These are phyloP conservation scores for Globisporangium perplexum DNA, from an alignment of 352 stramenopile species.

Conservation along the genomic window DNA sequence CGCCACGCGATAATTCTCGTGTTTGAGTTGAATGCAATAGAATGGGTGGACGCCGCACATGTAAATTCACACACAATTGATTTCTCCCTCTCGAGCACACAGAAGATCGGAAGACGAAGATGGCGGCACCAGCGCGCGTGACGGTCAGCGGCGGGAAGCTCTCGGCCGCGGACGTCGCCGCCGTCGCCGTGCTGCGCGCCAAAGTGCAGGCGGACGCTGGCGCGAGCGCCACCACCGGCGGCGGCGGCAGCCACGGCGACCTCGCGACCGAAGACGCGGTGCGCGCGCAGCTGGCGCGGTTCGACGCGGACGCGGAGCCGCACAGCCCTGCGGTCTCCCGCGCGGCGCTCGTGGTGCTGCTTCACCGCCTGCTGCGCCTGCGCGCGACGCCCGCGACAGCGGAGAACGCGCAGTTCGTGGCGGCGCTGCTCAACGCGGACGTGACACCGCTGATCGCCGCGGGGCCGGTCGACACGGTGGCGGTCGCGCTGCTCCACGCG, in stretches of 20 bases:
- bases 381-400: slow-evolving; percentile 19
- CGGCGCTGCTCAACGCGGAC: slow-evolving; percentile 55
- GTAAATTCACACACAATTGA: not conserved
- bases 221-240: not conserved
- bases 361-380: slow-evolving; percentile 18
- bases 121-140: slow-evolving; percentile 37
- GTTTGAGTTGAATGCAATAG: no score
- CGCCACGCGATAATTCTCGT: not conserved
- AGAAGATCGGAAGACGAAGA: slow-evolving; percentile 1
- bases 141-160: slow-evolving; percentile 51
- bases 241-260: not conserved
- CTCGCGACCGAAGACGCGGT: slow-evolving; percentile 11
- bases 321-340: slow-evolving; percentile 8
- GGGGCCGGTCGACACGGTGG: slow-evolving; percentile 18
- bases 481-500: slow-evolving; percentile 21
- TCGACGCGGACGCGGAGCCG: slow-evolving; percentile 4
- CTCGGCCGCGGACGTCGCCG: slow-evolving; percentile 49
- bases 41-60: not conserved
- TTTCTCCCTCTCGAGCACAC: not conserved
- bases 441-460: slow-evolving; percentile 26
- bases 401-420: slow-evolving; percentile 40
- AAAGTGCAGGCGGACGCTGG: slow-evolving; percentile 30
- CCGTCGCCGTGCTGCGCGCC: slow-evolving; percentile 44
- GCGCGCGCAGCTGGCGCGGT: slow-evolving; percentile 9
- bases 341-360: slow-evolving; percentile 27